Conservation (phyloP, 2,329 filamentous ascomycete species). For the Fusarium brachygibbosum region DNA sequence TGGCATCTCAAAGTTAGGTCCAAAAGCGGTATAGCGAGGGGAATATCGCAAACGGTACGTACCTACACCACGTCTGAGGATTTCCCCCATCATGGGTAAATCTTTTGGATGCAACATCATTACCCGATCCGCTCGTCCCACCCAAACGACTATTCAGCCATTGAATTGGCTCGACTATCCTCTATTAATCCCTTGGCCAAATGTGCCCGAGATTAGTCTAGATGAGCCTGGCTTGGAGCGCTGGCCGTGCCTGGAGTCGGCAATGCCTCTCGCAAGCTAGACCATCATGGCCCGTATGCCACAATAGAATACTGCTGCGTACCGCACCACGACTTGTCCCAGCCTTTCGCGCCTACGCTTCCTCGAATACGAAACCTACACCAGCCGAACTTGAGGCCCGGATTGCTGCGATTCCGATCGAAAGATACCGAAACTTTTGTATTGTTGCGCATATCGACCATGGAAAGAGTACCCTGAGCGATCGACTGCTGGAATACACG, state of each 20-base stretch:
- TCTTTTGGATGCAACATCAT: conserved; percentile 14
- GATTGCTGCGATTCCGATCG: conserved; percentile 81
- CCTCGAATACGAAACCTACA: conserved; percentile 48
- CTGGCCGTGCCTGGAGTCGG: conserved; percentile 56
- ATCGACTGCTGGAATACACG: conserved; percentile 91
- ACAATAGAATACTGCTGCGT: conserved; percentile 17
- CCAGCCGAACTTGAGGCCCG: conserved; percentile 59
- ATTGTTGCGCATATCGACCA: conserved; percentile 99
- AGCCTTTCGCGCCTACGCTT: conserved; percentile 19
- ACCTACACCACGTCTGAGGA: conserved; percentile 28
- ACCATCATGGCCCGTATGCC: conserved; percentile 36
- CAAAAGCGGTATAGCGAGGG: conserved; percentile 6
- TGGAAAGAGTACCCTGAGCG: conserved; percentile 96
- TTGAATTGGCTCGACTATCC: conserved; percentile 13
- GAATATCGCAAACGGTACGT: conserved; percentile 24
- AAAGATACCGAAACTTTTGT: conserved; percentile 93
- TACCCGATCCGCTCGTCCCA: conserved; percentile 11
- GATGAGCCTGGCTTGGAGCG: conserved; percentile 57
- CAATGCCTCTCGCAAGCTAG: conserved; percentile 49
- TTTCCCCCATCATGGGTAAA: conserved; percentile 39
- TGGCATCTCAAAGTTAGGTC: not conserved
- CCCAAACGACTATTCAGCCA: conserved; percentile 11
- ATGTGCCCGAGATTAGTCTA: conserved; percentile 44
- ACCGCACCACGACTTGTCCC: not conserved
- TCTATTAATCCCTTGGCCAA: conserved; percentile 24